Conservation (phyloP, 148 eudicot genomes). For the Talinum fruticosum region DNA sequence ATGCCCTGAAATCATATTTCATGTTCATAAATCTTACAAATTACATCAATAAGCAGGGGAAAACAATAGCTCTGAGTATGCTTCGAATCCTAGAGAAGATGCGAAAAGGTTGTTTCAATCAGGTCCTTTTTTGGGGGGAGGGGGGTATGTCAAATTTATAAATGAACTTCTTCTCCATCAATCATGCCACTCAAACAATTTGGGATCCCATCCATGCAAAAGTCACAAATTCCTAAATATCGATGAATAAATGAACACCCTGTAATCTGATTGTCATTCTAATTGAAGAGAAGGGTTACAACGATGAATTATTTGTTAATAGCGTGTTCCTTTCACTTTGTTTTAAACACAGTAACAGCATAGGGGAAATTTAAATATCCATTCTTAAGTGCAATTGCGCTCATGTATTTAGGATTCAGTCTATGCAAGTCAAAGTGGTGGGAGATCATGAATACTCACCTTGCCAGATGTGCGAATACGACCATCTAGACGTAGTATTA, state of each 20-base stretch:
- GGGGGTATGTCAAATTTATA: too few species aligned
- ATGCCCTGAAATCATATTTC: conserved; percentile 55
- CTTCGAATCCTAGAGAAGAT: too few species aligned
- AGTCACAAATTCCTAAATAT: too few species aligned
- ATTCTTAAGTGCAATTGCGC: not conserved
- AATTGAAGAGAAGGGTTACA: not conserved
- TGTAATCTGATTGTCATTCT: not conserved
- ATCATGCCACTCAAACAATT: not conserved
- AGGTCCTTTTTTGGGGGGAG: too few species aligned
- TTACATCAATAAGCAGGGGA: too few species aligned
- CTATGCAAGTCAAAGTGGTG: not conserved
- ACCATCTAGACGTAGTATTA: conserved; percentile 91
- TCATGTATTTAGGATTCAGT: not conserved
- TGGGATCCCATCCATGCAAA: not conserved
- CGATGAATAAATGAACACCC: not conserved
- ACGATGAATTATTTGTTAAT: too few species aligned
- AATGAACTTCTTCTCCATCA: not conserved
- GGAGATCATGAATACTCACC: conserved; percentile 42
- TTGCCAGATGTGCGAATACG: conserved; percentile 92
- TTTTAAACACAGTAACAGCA: too few species aligned
- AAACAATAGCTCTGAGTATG: too few species aligned
- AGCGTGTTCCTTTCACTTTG: not conserved
- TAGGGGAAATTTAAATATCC: not conserved
- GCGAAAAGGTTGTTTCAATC: too few species aligned
- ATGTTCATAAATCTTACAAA: not conserved